Evolutionary conservation across 169 alveolate species (phyloP).

Genomic region (Plasmodium sp.): DNA sequence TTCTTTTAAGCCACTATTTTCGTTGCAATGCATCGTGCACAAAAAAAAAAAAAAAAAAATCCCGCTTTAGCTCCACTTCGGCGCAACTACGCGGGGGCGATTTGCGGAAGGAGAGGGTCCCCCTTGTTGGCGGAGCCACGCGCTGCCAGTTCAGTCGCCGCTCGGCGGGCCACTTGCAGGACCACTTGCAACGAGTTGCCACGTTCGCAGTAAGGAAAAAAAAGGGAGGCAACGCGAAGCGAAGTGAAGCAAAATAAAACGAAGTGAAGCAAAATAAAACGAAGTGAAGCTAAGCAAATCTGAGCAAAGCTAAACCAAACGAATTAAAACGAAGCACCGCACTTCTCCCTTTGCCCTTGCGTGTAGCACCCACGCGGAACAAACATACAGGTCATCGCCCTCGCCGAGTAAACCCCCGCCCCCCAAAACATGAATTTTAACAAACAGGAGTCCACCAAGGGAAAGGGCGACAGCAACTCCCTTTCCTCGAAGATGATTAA

Average conservation of each 20-base stretch:
- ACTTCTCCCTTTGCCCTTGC: neutral
- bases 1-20: neutral
- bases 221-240: no score
- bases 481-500: constrained; percentile 13
- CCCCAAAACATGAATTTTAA: neutral
- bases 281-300: neutral
- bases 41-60: neutral
- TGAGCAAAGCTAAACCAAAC: neutral
- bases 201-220: neutral
- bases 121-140: neutral
- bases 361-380: neutral
- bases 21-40: neutral
- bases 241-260: neutral
- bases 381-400: neutral
- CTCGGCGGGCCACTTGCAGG: neutral
- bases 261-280: neutral
- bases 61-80: neutral
- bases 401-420: neutral
- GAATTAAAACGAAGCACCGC: neutral
- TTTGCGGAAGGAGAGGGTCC: neutral
- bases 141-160: neutral
- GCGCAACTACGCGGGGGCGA: neutral
- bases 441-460: neutral
- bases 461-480: neutral
- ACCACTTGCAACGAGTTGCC: neutral